Base-by-base conservation (phyloP, 306 rosid species). In the Vicia faba region DNA sequence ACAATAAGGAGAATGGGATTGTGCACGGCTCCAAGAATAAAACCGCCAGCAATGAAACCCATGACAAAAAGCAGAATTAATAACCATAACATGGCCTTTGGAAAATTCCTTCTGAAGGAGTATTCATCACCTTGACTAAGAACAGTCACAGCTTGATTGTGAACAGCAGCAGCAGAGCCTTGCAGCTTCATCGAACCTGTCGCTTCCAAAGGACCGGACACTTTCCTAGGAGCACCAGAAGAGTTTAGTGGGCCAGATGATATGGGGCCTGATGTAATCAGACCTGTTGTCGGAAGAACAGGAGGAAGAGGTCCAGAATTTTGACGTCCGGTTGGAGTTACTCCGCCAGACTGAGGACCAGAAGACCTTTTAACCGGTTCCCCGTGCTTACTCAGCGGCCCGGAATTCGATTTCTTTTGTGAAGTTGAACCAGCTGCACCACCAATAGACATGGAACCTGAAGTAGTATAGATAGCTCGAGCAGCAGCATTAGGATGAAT, bases 21-120 rank as follows among this genome's bases (percentile, higher is more conserved):
- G 84, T 64, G 97, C 64, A 93, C 97, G 0, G 97, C 99, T 84
- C 96, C 97, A 68, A 90, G 90, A 79, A 93, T 93, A 81, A 93
- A 93, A 77, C 97, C 96, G 62, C 99, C 99, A 68, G 99, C 97
- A 64, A 93, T 93, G 84, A 93, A 90, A 66, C 99, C 97, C 97
- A 93, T 93, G 74, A 88, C 88, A 69, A 93, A 93, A 44, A 90
- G 87, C 80, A 93, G 87, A 83, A 90, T 68, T 79, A 93, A 86
- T 60, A 85, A 85, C 99, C 99, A 93, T 44, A 90, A 72, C 62
- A 93, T 75, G 19, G 91, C 80, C 84, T 84, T 93, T 10, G 99
- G 95, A 69, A 93, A 86, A 66, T 90, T 93, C 82, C 81, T 86
- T 76, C 82, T 85, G 76, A 93, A 93, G 64, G 97, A 90, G 71